These are phyloP conservation scores for Erysimum cheiranthoides DNA, from an alignment of 345 rosid genomes.

Conservation along the genomic window DNA sequence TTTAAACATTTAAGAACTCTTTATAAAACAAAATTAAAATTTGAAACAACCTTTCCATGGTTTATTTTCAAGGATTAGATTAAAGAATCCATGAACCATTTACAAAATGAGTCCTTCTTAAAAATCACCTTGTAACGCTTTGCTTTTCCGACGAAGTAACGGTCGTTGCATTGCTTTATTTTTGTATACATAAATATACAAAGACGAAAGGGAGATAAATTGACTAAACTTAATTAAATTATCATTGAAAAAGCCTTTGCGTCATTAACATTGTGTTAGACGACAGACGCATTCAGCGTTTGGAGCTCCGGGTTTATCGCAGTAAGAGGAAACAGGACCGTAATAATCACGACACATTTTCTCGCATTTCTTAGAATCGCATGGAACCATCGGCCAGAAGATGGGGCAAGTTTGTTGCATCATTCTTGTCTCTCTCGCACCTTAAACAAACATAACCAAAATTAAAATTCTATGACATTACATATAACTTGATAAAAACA, in stretches of 20 bases:
- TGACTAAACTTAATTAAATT: not conserved
- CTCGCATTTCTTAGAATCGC: conserved; percentile 30
- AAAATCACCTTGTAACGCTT: not conserved
- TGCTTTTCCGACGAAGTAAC: not conserved
- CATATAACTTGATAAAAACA: not conserved
- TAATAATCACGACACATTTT: conserved; percentile 30
- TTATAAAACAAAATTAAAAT: not conserved
- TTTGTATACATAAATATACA: not conserved
- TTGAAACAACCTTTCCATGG: not conserved
- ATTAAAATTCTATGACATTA: not conserved
- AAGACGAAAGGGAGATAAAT: not conserved
- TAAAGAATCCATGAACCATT: conserved; percentile 7
- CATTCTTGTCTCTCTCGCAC: conserved; percentile 42
- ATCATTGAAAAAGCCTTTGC: not conserved
- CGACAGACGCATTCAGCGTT: conserved; percentile 36
- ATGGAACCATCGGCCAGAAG: conserved; percentile 41
- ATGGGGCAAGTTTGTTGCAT: conserved; percentile 5
- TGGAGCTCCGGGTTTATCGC: conserved; percentile 17
- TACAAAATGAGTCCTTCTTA: not conserved
- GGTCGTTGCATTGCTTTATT: not conserved
- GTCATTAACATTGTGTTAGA: conserved; percentile 23
- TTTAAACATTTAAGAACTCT: not conserved
- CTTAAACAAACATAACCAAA: not conserved
- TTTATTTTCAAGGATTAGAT: not conserved
- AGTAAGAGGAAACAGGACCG: conserved; percentile 31